A percentile compares a stretch with the other conserved stretches of the same genome.
phyloP scores from a whole-genome alignment of 352 stramenopile species.

The Aphanomyces invadans region DNA sequence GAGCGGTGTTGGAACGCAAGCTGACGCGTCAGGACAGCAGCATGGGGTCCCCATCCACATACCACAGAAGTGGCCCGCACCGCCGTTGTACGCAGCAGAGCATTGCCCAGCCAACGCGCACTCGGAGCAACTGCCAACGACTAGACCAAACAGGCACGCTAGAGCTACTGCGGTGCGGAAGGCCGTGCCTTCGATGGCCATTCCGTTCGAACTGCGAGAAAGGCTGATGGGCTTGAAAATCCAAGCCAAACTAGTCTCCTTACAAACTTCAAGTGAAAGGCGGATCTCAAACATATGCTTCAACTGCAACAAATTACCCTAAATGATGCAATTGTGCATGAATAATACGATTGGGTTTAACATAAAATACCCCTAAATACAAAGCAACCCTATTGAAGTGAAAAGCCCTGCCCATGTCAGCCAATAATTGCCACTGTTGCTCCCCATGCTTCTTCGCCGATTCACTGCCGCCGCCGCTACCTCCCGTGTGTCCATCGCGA shows the following conservation, averaged over 20 bases:
- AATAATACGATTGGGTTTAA: no score
- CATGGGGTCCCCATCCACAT: not conserved
- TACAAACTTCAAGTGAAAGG: no score
- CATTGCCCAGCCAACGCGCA: not conserved
- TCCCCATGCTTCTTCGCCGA: conserved; percentile 11
- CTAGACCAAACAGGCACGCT: not conserved
- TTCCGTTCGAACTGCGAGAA: no score
- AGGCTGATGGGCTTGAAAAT: no score
- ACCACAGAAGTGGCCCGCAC: not conserved
- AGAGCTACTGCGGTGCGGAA: not conserved
- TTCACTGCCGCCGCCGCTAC: conserved; percentile 1
- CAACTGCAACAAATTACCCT: no score
- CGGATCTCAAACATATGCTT: no score
- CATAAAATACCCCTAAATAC: no score
- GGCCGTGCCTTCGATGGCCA: not conserved
- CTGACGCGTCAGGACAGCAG: not conserved
- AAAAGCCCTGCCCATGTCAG: not conserved
- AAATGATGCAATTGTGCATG: no score
- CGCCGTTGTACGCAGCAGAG: not conserved
- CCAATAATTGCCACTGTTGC: conserved; percentile 10
- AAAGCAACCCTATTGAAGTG: not conserved
- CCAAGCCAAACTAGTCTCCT: no score
- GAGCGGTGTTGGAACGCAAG: not conserved
- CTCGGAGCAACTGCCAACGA: not conserved
- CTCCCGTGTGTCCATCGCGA: not conserved